phyloP scores from a whole-genome alignment of 2,329 filamentous ascomycete species.

The Fusarium robinianum region DNA sequence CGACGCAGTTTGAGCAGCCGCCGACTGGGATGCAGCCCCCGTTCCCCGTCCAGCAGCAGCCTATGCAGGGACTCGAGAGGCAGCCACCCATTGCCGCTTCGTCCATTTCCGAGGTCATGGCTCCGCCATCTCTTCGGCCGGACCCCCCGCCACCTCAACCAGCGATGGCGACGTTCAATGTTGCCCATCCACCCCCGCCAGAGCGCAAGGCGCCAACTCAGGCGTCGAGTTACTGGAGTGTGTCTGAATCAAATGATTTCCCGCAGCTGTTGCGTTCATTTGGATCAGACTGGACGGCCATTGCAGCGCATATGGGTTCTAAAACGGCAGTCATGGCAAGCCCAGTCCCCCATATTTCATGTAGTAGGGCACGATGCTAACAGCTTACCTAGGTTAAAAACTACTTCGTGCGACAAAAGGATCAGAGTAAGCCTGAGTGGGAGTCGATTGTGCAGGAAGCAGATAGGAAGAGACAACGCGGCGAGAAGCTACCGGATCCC shows the following conservation, averaged over 20 bases:
- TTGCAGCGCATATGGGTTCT: conserved; percentile 78
- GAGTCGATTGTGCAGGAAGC: conserved; percentile 63
- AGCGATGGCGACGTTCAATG: conserved; percentile 56
- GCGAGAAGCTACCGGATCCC: conserved; percentile 63
- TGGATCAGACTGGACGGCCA: conserved; percentile 77
- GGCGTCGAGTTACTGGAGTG: conserved; percentile 85
- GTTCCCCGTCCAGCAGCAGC: conserved; percentile 42
- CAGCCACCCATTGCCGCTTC: conserved; percentile 42
- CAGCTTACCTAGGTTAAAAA: conserved; percentile 63
- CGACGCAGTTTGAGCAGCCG: conserved; percentile 51
- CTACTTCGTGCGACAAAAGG: conserved; percentile 67
- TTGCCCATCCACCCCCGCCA: conserved; percentile 48
- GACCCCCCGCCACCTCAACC: conserved; percentile 56
- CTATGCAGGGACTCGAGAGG: conserved; percentile 42
- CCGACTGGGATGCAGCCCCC: conserved; percentile 49
- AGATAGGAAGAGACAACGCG: conserved; percentile 58
- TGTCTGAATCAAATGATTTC: conserved; percentile 79
- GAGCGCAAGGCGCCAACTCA: conserved; percentile 60
- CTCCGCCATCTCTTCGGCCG: conserved; percentile 59
- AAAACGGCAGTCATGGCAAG: conserved; percentile 86
- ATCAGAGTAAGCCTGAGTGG: conserved; percentile 62
- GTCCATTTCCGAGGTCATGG: conserved; percentile 58
- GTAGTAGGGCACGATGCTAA: conserved; percentile 11
- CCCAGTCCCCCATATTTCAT: conserved; percentile 19
- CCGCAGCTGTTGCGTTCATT: conserved; percentile 72